phyloP scores from a whole-genome alignment of 805 yeast species.

The Teunomyces stri region DNA sequence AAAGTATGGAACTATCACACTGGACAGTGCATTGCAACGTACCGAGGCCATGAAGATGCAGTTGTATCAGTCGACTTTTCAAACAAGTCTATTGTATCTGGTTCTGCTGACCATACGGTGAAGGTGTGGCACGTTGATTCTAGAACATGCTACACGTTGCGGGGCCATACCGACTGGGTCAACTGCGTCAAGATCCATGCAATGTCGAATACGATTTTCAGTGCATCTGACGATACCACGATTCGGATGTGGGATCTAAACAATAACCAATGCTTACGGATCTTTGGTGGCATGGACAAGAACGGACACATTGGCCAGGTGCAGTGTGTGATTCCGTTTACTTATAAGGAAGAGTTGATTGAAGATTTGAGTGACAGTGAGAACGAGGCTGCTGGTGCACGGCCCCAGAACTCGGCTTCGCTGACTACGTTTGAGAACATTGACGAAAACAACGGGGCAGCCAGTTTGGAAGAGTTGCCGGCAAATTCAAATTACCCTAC shows the following conservation, averaged over 20 bases:
- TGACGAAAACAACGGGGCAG: neutral
- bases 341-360: slow-evolving; percentile 58
- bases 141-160: slow-evolving; percentile 84
- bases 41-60: slow-evolving; percentile 86
- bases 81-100: slow-evolving; percentile 81
- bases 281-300: slow-evolving; percentile 71
- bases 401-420: neutral
- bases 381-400: slow-evolving; percentile 13
- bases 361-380: slow-evolving; percentile 47
- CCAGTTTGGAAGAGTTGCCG: slow-evolving; percentile 6
- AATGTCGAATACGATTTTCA: slow-evolving; percentile 71
- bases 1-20: slow-evolving; percentile 95
- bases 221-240: slow-evolving; percentile 90
- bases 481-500: slow-evolving; percentile 56
- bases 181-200: slow-evolving; percentile 85
- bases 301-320: slow-evolving; percentile 93
- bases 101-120: slow-evolving; percentile 88
- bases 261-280: slow-evolving; percentile 72
- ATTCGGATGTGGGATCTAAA: slow-evolving; percentile 92
- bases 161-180: slow-evolving; percentile 94
- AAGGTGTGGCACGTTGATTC: slow-evolving; percentile 97
- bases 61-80: slow-evolving; percentile 82
- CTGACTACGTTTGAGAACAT: neutral
- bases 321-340: slow-evolving; percentile 85
- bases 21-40: slow-evolving; percentile 91